These are phyloP conservation scores for Royoungia palumana DNA, from an alignment of 768 basidiomycete species.

Conservation along the genomic window DNA sequence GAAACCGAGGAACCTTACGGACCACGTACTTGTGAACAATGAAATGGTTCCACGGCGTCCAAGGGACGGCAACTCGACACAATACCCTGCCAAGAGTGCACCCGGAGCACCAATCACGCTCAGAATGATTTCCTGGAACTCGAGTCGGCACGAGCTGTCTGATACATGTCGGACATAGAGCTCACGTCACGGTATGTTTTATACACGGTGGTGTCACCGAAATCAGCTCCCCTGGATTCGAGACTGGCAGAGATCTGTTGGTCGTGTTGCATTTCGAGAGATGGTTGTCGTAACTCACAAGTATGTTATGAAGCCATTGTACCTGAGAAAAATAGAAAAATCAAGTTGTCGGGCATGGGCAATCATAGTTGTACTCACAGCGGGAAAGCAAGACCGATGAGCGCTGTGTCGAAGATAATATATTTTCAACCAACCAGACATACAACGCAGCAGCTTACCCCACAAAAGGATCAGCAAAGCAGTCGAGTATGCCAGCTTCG, in stretches of 20 bases:
- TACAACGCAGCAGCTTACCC: slow-evolving; percentile 32
- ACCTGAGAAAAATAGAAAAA: slow-evolving; percentile 34
- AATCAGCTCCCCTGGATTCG: slow-evolving; percentile 59
- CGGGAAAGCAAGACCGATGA: slow-evolving; percentile 77
- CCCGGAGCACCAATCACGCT: slow-evolving; percentile 58
- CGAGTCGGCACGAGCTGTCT: slow-evolving; percentile 7
- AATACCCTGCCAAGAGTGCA: slow-evolving; percentile 50
- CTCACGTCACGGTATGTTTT: slow-evolving; percentile 71
- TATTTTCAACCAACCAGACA: neutral
- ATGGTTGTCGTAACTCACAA: slow-evolving; percentile 33
- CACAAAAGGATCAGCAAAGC: slow-evolving; percentile 49
- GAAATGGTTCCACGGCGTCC: slow-evolving; percentile 55
- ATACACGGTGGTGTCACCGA: slow-evolving; percentile 66
- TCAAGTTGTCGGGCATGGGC: neutral
- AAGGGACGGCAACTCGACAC: slow-evolving; percentile 48
- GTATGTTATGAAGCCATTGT: slow-evolving; percentile 52
- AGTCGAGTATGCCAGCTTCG: slow-evolving; percentile 48
- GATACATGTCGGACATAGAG: neutral
- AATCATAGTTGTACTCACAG: slow-evolving; percentile 37
- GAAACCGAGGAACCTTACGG: too few relatives aligned
- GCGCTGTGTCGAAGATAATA: slow-evolving; percentile 36
- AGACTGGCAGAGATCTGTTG: slow-evolving; percentile 40
- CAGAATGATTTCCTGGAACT: slow-evolving; percentile 48
- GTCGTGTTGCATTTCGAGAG: neutral
- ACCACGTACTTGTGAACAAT: slow-evolving; percentile 42